Evolutionary conservation across 352 stramenopile genomes (phyloP).

Genomic region (Thraustotheca clavata): DNA sequence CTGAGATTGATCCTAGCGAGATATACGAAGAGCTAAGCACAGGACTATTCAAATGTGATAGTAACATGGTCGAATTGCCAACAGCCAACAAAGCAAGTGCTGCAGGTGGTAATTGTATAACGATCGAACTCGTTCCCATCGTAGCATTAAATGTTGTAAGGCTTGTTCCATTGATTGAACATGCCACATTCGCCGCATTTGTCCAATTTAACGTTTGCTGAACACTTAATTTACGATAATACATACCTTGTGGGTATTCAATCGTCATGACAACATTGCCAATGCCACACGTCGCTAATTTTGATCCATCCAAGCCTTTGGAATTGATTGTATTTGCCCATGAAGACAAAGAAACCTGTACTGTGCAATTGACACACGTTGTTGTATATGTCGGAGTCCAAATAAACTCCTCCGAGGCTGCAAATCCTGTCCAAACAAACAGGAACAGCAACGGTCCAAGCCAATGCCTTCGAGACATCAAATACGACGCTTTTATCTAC

Average conservation of each 20-base stretch:
- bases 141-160: background rate
- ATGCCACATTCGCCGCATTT: background rate
- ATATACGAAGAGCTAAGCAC: background rate
- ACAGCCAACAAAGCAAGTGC: background rate
- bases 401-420: background rate
- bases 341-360: background rate
- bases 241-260: background rate
- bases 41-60: slow-evolving; percentile 9
- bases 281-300: slow-evolving; percentile 1
- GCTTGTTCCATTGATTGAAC: background rate
- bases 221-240: background rate
- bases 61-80: background rate
- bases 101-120: background rate
- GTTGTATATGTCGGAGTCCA: background rate
- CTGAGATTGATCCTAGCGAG: background rate
- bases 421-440: background rate
- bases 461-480: too few relatives aligned
- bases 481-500: too few relatives aligned
- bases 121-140: background rate
- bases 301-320: background rate
- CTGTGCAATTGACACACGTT: slow-evolving; percentile 14
- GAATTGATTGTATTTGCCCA: background rate
- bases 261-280: slow-evolving; percentile 1
- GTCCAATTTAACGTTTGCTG: background rate
- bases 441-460: too few relatives aligned